Conservation (phyloP, 148 eudicot species). For the Rhododendron mucronatum region DNA sequence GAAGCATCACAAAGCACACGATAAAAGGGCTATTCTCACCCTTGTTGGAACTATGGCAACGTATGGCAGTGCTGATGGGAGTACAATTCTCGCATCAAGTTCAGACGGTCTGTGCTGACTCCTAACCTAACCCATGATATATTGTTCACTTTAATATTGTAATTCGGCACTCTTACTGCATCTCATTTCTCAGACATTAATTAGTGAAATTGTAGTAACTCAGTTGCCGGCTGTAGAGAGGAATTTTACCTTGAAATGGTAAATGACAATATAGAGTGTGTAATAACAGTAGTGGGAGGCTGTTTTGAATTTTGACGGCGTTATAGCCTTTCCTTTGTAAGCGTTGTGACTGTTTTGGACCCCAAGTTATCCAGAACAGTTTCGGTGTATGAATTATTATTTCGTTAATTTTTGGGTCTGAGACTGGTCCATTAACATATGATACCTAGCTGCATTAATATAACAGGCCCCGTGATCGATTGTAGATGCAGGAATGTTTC, state of each 20-base stretch:
- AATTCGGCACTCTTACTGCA: neutral
- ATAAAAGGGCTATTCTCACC: slow-evolving; percentile 56
- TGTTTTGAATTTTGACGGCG: neutral
- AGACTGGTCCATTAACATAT: neutral
- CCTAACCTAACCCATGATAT: neutral
- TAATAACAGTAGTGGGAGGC: neutral
- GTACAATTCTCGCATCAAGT: slow-evolving; percentile 79
- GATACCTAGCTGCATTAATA: neutral
- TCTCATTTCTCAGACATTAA: neutral
- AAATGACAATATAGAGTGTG: neutral
- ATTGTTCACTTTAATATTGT: slow-evolving; percentile 4
- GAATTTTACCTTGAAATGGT: neutral
- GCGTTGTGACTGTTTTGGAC: neutral
- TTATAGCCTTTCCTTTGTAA: neutral
- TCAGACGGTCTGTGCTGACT: slow-evolving; percentile 66
- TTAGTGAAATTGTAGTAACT: neutral
- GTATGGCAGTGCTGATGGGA: slow-evolving; percentile 94
- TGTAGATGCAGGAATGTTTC: neutral
- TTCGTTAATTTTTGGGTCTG: neutral
- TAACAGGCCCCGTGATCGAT: neutral
- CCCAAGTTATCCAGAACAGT: neutral
- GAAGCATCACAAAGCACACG: slow-evolving; percentile 87
- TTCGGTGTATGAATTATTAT: neutral
- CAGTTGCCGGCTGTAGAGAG: neutral
- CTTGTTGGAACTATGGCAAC: slow-evolving; percentile 61